Base-by-base conservation (phyloP, 2,329 filamentous ascomycete species). In the Pyricularia pennisetigena region DNA sequence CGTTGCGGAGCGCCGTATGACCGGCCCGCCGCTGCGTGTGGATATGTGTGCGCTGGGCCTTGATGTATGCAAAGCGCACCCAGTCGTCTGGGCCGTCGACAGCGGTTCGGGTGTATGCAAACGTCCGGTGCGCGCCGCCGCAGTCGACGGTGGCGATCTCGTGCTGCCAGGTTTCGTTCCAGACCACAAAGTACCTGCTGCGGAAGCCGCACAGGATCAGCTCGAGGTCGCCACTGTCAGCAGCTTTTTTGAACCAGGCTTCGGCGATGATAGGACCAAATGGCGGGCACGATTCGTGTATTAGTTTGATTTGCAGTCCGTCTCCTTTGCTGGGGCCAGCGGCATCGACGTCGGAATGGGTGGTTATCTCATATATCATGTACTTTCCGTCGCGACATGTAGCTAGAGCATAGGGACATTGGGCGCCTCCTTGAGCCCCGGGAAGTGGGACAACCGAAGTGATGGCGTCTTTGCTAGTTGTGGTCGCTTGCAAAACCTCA, bases 81-180 rank as follows among this genome's bases (percentile, higher is more conserved):
- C 73, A 74, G 20, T 76, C 75, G 8, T 74, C 81, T 70, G 71
- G 67, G 7, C 23, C 9, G 0, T 49, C 28, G 61, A n/a, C 29
- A 14, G 16, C 41, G 3, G n/a, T 20, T 12, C 20, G 54, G 2
- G 54, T 62, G 68, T 78, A 91, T 2, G 86, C 85, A 83, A 93
- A 97, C 35, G 85, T 88, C 68, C 94, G 86, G 74, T 97, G 93
- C 0, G 88, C 89, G 41, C 94, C 94, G 68, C 94, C 94, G 74
- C 94, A 97, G 65, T 93, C 88, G 32, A 97, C 83, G 0, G 82
- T 83, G 68, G 90, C 85, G 20, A 94, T 77, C 73, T 94, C 90
- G 68, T 87, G 84, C 69, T 92, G 88, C 1, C 81, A 81, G 0
- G 86, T 88, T 74, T 91, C 88, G 75, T 97, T 92, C 86, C 92